A percentile compares a stretch with the other conserved stretches of the same genome.
These are phyloP conservation scores for Rhizopogon roseolus DNA, from an alignment of 768 basidiomycete genomes.

Conservation along the genomic window DNA sequence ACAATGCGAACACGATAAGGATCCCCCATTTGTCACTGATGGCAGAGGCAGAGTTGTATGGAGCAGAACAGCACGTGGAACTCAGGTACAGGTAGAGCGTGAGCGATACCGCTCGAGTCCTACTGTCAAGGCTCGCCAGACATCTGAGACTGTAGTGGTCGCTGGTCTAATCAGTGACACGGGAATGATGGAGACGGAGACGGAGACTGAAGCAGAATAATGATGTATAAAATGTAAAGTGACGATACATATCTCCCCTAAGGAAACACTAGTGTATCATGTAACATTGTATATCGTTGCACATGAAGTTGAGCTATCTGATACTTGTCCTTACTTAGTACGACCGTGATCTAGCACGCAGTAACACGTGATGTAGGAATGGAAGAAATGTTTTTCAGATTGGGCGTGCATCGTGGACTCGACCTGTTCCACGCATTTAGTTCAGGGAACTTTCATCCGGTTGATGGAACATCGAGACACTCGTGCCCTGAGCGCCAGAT, in stretches of 20 bases:
- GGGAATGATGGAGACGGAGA: conserved; percentile 4
- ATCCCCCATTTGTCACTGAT: conserved; percentile 59
- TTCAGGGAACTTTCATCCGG: too few relatives aligned
- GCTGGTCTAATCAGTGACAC: conserved; percentile 13
- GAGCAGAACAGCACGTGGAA: conserved; percentile 23
- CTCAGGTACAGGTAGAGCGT: conserved; percentile 19
- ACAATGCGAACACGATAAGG: conserved; percentile 28
- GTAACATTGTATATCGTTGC: too few relatives aligned
- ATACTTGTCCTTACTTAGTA: too few relatives aligned
- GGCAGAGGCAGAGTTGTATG: conserved; percentile 58
- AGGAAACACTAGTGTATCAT: too few relatives aligned
- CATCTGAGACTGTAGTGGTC: conserved; percentile 5
- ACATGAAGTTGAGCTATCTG: too few relatives aligned
- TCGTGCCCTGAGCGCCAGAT: too few relatives aligned
- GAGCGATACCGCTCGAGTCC: conserved; percentile 16
- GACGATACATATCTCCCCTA: not conserved
- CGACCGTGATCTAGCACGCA: too few relatives aligned
- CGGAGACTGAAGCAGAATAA: conserved; percentile 9
- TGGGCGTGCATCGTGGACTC: too few relatives aligned
- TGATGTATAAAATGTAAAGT: not conserved
- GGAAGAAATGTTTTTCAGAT: too few relatives aligned
- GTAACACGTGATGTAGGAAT: too few relatives aligned
- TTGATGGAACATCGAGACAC: too few relatives aligned
- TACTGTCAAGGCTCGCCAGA: conserved; percentile 13
- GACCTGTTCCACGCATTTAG: too few relatives aligned